Conservation (phyloP, 345 rosid genomes). For the Chamaenerion angustifolium region DNA sequence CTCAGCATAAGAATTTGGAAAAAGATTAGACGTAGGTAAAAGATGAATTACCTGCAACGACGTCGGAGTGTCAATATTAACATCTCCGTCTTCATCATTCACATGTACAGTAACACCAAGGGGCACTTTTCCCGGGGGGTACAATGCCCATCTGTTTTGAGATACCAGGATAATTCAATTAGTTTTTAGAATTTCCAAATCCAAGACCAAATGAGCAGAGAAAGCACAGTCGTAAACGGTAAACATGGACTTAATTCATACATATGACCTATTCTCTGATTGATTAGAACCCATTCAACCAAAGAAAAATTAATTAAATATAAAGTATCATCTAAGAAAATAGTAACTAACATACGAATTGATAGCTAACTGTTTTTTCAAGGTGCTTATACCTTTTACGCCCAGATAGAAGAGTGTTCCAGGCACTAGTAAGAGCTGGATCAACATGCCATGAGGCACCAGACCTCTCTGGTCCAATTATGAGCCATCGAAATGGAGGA, state of each 20-base stretch:
- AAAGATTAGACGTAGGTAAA: not conserved
- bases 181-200: not conserved
- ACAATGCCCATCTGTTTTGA: conserved; percentile 81
- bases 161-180: not conserved
- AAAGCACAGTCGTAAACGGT: too few relatives aligned
- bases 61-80: conserved; percentile 73
- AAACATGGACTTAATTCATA: too few relatives aligned
- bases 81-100: conserved; percentile 91
- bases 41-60: conserved; percentile 63
- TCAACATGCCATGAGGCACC: conserved; percentile 99
- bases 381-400: conserved; percentile 57
- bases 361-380: not conserved
- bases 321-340: not conserved
- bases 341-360: not conserved
- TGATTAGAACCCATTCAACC: too few relatives aligned
- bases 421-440: conserved; percentile 96
- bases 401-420: conserved; percentile 92
- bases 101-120: conserved; percentile 92
- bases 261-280: too few relatives aligned
- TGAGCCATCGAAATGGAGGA: conserved; percentile 88
- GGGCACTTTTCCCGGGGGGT: conserved; percentile 98
- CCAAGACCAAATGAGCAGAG: too few relatives aligned
- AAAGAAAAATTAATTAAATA: too few relatives aligned
- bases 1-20: not conserved
- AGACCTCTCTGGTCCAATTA: conserved; percentile 93